Base-by-base conservation (phyloP, 2,329 filamentous ascomycete genomes). In the Dactylonectria macrodidyma region DNA sequence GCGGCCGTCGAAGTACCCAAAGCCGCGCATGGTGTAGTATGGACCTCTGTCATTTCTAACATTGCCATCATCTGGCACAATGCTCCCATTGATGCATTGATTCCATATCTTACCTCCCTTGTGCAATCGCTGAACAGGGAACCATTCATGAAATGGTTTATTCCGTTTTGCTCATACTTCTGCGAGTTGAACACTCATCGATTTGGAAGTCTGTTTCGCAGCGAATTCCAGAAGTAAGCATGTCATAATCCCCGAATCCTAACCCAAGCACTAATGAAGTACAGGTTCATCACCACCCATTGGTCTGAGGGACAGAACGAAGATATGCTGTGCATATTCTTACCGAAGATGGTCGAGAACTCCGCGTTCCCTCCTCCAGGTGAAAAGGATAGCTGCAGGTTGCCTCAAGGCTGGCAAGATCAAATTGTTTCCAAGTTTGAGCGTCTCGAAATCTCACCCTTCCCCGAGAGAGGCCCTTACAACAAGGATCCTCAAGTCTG, bases 121-220 rank as follows among this genome's bases (percentile, higher is more conserved):
- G 88, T 89, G 77, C 89, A 91, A 38, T 83, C 84, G 3, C 82
- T 97, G 55, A 90, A 89, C 3, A 87, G 88, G 59, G 89, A 92
- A 51, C 86, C 87, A 1, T 87, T 95, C 75, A 89, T 91, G 75
- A 82, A 82, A 59, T 92, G 91, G 84, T 98, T 97, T 78, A 87
- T 98, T 50, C 88, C 91, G 0, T 97, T 98, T 80, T 98, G 94
- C 80, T 91, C 92, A 14, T 91, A 93, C 59, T 91, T 96, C 73
- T 91, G 93, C 0, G 88, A 94, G 61, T 84, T 97, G 41, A 91
- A 95, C 52, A 78, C 87, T 2, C 88, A 91, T 60, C 88, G 93
- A 46, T 99, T 98, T 77, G 88, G 90, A 61, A 91, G 90, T 70
- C 84, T 98, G n/a, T 87, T 97, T 36, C 85, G 95, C 8, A 91